phyloP scores from a whole-genome alignment of 2,329 filamentous ascomycete species.

The Diaporthe sp. region DNA sequence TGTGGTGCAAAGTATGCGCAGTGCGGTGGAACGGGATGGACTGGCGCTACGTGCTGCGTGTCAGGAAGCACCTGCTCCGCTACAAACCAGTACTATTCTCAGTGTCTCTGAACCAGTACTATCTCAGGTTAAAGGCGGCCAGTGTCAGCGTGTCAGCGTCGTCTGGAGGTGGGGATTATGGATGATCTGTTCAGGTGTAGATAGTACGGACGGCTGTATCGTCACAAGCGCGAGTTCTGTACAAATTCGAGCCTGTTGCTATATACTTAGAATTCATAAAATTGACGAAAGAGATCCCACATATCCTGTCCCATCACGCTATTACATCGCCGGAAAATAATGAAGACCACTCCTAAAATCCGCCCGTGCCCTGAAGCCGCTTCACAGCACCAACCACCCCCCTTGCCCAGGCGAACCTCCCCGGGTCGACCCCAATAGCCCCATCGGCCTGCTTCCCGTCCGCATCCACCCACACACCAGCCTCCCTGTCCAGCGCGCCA shows the following conservation, averaged over 20 bases:
- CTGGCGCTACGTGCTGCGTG: conserved; percentile 38
- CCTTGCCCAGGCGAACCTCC: conserved; percentile 67
- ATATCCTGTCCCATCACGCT: neutral
- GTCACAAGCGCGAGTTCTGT: no score
- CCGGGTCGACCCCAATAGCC: conserved; percentile 63
- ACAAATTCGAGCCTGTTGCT: neutral
- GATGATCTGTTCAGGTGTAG: neutral
- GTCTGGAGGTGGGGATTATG: rapidly evolving
- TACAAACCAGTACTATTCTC: conserved; percentile 40
- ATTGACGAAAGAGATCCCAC: neutral
- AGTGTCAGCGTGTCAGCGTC: no score
- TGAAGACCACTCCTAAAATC: conserved; percentile 51
- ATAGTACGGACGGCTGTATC: neutral
- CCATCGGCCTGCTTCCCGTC: conserved; percentile 59
- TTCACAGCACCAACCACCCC: conserved; percentile 67
- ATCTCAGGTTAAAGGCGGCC: rapidly evolving
- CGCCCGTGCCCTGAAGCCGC: conserved; percentile 65
- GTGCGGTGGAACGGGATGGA: conserved; percentile 36
- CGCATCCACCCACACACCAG: conserved; percentile 72
- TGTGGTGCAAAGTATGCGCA: conserved; percentile 33
- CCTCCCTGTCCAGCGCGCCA: conserved; percentile 61
- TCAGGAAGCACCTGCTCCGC: conserved; percentile 35
- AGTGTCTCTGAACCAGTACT: conserved; percentile 32
- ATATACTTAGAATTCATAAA: neutral
- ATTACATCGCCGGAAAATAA: neutral